phyloP scores from a whole-genome alignment of 352 stramenopile genomes.

The Pilasporangium apinafurcum region DNA sequence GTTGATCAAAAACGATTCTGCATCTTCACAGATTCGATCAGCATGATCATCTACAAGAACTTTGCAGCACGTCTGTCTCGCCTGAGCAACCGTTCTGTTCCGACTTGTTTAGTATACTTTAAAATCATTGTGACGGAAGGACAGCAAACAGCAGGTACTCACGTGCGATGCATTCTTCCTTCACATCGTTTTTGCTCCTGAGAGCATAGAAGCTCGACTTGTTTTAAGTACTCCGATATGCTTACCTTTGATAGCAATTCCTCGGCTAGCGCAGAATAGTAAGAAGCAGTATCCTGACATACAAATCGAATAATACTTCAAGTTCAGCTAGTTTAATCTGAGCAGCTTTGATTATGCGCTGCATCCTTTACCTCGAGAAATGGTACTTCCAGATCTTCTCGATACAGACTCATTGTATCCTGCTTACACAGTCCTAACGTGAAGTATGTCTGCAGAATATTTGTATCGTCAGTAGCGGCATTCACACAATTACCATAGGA shows the following conservation, averaged over 20 bases:
- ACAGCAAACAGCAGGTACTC: conserved; percentile 5
- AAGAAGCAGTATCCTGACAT: conserved; percentile 66
- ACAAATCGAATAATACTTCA: no score
- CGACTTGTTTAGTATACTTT: background rate
- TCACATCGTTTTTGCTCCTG: conserved; percentile 82
- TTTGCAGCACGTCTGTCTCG: conserved; percentile 68
- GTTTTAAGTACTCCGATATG: conserved; percentile 69
- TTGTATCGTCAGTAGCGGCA: background rate
- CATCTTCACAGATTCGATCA: conserved; percentile 77
- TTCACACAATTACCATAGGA: background rate
- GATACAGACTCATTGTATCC: conserved; percentile 77
- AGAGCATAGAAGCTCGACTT: conserved; percentile 63
- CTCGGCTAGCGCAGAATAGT: conserved; percentile 62
- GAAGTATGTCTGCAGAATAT: conserved; percentile 73
- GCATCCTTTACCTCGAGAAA: conserved; percentile 45
- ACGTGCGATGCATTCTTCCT: conserved; percentile 69
- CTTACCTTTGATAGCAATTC: conserved; percentile 54
- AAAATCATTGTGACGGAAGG: background rate
- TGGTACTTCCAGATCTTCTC: conserved; percentile 63
- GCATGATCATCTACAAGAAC: conserved; percentile 77
- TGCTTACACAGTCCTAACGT: conserved; percentile 64
- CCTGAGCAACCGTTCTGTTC: conserved; percentile 69
- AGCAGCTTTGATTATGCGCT: no score
- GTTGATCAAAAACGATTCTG: conserved; percentile 66
- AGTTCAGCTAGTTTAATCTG: no score